Evolutionary conservation across 1,284 basidiomycete species (phyloP).

Genomic region (Cutaneotrichosporon sp.): DNA sequence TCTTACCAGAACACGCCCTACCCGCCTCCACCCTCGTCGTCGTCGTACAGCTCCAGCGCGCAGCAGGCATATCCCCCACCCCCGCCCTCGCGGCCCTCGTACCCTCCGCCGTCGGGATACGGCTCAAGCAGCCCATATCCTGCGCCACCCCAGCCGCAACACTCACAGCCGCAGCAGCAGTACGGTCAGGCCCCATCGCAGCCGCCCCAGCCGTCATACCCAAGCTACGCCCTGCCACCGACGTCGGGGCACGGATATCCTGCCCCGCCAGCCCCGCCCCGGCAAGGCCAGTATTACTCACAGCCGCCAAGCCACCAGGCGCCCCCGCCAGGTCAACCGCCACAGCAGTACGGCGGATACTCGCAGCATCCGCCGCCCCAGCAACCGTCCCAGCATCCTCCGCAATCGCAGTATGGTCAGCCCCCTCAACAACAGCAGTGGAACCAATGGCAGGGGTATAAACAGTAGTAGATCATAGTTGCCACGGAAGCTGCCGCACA

Average conservation of each 20-base stretch:
- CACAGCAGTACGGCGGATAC: background rate
- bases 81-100: slow-evolving; percentile 6
- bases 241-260: background rate
- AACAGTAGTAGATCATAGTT: background rate
- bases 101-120: slow-evolving; percentile 9
- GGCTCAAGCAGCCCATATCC: background rate
- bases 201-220: slow-evolving; percentile 4
- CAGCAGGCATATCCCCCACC: slow-evolving; percentile 9
- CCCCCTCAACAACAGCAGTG: slow-evolving; percentile 4
- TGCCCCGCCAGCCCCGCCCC: background rate
- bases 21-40: slow-evolving; percentile 13
- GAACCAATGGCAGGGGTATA: background rate
- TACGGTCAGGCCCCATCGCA: slow-evolving; percentile 8
- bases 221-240: background rate
- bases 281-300: background rate
- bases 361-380: too few relatives aligned
- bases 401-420: background rate
- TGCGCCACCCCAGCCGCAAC: background rate
- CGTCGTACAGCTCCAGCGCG: slow-evolving; percentile 1
- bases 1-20: slow-evolving; percentile 11
- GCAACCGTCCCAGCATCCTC: background rate
- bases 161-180: slow-evolving; percentile 8
- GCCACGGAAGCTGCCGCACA: background rate
- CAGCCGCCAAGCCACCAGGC: background rate
- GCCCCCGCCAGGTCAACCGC: background rate